phyloP scores from a whole-genome alignment of 768 basidiomycete species.

The Ramaria sp. region DNA sequence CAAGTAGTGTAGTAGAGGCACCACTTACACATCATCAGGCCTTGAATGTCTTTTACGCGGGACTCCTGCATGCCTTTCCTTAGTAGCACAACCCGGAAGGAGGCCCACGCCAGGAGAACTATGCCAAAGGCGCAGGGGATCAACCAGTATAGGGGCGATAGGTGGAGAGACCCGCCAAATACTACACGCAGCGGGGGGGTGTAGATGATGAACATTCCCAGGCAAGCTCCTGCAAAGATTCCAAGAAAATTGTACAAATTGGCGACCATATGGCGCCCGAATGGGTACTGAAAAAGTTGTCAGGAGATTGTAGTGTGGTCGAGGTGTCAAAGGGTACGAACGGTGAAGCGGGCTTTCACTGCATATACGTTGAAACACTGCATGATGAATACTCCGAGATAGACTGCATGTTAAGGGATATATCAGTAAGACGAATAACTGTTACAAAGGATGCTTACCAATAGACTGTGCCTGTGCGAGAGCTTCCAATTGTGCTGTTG shows the following conservation, averaged over 20 bases:
- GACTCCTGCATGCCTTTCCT: constrained; percentile 43
- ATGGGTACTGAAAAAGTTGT: constrained; percentile 52
- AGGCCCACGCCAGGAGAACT: constrained; percentile 45
- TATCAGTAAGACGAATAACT: background rate
- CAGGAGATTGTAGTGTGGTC: constrained; percentile 51
- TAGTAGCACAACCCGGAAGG: constrained; percentile 44
- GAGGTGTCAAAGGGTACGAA: constrained; percentile 14
- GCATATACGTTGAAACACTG: constrained; percentile 54
- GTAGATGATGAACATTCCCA: constrained; percentile 61
- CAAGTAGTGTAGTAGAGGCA: background rate
- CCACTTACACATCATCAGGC: constrained; percentile 60
- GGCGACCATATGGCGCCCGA: constrained; percentile 41
- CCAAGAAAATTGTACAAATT: constrained; percentile 59
- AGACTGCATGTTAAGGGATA: constrained; percentile 24
- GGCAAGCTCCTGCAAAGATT: constrained; percentile 46
- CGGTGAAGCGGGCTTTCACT: background rate
- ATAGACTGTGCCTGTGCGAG: constrained; percentile 53
- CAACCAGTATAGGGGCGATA: constrained; percentile 59
- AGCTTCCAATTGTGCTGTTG: constrained; percentile 42
- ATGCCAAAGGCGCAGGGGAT: constrained; percentile 51
- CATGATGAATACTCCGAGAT: constrained; percentile 54
- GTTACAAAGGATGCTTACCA: constrained; percentile 20
- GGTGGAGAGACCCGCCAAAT: constrained; percentile 47
- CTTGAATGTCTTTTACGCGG: constrained; percentile 53
- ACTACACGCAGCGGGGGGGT: constrained; percentile 59